phyloP scores from a whole-genome alignment of 768 basidiomycete species.

The Psilocybe cubensis region DNA sequence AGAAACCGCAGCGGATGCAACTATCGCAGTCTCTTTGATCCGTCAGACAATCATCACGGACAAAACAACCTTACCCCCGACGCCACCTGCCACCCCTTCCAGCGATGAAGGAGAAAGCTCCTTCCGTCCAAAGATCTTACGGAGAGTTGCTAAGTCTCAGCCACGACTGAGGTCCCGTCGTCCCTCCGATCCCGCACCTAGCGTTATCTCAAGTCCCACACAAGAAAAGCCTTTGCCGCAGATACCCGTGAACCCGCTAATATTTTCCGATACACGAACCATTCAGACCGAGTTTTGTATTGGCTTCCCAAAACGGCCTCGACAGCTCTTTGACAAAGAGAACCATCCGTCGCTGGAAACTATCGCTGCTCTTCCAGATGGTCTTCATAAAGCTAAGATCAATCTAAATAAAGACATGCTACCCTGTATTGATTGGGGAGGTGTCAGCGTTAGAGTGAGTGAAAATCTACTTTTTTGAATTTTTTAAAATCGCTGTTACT shows the following conservation, averaged over 20 bases:
- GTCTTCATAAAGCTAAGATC: slow-evolving; percentile 65
- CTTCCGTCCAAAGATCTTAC: slow-evolving; percentile 34
- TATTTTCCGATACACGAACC: slow-evolving; percentile 45
- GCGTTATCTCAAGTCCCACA: slow-evolving; percentile 5
- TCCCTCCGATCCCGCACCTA: slow-evolving; percentile 24
- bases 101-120: slow-evolving; percentile 47
- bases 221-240: slow-evolving; percentile 47
- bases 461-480: slow-evolving; percentile 6
- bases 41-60: slow-evolving; percentile 62
- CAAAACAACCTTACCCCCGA: slow-evolving; percentile 40
- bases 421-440: slow-evolving; percentile 68
- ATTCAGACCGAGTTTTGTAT: slow-evolving; percentile 57
- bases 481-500: slow-evolving; percentile 9
- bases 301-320: slow-evolving; percentile 75
- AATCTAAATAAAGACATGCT: slow-evolving; percentile 60
- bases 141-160: slow-evolving; percentile 36
- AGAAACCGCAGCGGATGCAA: slow-evolving; percentile 74
- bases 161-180: slow-evolving; percentile 29
- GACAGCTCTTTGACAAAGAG: slow-evolving; percentile 40
- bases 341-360: slow-evolving; percentile 51
- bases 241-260: slow-evolving; percentile 37
- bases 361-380: slow-evolving; percentile 62
- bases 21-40: slow-evolving; percentile 66
- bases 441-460: slow-evolving; percentile 68
- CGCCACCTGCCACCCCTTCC: slow-evolving; percentile 53